A percentile compares a stretch with the other conserved stretches of the same genome.
phyloP scores from a whole-genome alignment of 2,329 filamentous ascomycete species.

The Aspergillus costaricaensis region DNA sequence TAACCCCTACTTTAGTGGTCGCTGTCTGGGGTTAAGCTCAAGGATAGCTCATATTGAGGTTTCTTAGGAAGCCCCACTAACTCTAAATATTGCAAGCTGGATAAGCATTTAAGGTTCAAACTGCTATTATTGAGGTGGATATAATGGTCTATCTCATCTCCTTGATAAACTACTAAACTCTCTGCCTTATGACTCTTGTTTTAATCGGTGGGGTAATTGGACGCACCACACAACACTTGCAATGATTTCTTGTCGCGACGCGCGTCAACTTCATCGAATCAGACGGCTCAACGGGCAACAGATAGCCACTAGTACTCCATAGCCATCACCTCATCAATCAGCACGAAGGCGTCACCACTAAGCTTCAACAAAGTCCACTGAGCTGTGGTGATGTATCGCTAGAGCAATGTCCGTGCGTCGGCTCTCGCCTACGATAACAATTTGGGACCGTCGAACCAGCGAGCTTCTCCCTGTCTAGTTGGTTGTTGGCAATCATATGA shows the following conservation, averaged over 20 bases:
- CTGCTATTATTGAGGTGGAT: not conserved
- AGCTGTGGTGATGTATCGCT: not conserved
- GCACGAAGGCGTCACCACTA: slow-evolving; percentile 1
- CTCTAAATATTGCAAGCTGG: not conserved
- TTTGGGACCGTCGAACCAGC: not conserved
- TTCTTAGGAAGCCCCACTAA: not conserved
- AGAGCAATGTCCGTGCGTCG: not conserved
- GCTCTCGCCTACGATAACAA: slow-evolving; percentile 3
- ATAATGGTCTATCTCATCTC: not conserved
- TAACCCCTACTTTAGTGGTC: no score
- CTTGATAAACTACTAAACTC: not conserved
- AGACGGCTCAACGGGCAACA: not conserved
- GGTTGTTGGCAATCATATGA: not conserved
- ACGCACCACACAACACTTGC: not conserved
- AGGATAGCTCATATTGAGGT: no score
- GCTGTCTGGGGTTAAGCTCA: no score
- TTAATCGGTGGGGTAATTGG: not conserved
- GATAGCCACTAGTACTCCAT: not conserved
- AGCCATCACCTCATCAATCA: slow-evolving; percentile 1
- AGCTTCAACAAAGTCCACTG: not conserved
- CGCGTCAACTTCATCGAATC: not conserved
- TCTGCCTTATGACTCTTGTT: not conserved
- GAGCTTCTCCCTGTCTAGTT: not conserved
- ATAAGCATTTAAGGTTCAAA: not conserved
- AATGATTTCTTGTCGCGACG: not conserved